Percentiles rank a stretch among this genome's conserved stretches.
These are phyloP conservation scores for Dactylonectria estremocensis DNA, from an alignment of 2,329 filamentous ascomycete genomes.

Conservation along the genomic window DNA sequence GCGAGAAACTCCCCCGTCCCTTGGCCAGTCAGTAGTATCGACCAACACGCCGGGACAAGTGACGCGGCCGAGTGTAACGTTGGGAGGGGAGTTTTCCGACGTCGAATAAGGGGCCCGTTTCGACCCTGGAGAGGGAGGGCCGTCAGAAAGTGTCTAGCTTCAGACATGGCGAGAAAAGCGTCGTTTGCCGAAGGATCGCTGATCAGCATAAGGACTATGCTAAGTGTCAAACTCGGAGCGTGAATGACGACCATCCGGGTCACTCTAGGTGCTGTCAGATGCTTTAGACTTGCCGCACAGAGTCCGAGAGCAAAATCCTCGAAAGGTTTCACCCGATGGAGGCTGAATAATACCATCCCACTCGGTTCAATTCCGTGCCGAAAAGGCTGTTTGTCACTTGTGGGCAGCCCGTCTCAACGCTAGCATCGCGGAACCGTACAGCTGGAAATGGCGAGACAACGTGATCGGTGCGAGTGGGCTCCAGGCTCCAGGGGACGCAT, in stretches of 20 bases:
- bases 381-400: background rate
- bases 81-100: background rate
- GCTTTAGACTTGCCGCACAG: too few relatives aligned
- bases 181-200: background rate
- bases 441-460: constrained; percentile 42
- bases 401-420: background rate
- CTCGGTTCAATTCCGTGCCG: background rate
- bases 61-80: background rate
- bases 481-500: constrained; percentile 26
- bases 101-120: constrained; percentile 5
- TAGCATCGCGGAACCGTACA: constrained; percentile 33
- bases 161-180: background rate
- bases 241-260: background rate
- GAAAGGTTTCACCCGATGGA: background rate
- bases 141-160: background rate
- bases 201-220: background rate
- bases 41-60: background rate
- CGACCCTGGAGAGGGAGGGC: background rate
- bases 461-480: constrained; percentile 7
- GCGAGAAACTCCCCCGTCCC: background rate
- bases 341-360: background rate
- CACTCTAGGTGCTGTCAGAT: too few relatives aligned
- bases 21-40: background rate
- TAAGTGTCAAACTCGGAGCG: background rate
- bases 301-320: background rate